Percentiles rank a stretch among this genome's conserved stretches.
Evolutionary conservation across 2,329 filamentous ascomycete species (phyloP).

Genomic region (Ophiostoma sp.): DNA sequence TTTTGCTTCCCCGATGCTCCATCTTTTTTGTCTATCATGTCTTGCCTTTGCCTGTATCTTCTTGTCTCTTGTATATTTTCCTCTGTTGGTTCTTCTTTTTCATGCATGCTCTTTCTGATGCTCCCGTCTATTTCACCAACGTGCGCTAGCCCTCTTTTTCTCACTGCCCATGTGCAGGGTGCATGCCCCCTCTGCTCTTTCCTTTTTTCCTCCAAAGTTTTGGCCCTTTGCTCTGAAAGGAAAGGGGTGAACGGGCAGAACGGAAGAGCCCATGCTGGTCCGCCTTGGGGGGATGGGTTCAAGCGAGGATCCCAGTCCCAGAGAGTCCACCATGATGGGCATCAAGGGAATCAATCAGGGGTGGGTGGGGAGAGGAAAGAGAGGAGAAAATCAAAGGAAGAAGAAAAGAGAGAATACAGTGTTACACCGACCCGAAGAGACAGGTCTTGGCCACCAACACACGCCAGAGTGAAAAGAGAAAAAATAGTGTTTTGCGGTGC

Average conservation of each 20-base stretch:
- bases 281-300: conserved; percentile 8
- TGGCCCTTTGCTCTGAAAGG: conserved; percentile 11
- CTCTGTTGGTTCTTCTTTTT: neutral
- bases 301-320: conserved; percentile 15
- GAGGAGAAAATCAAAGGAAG: neutral
- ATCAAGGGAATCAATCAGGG: conserved; percentile 18
- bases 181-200: neutral
- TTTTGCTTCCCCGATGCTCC: neutral
- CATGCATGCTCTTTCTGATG: neutral
- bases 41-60: neutral
- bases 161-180: conserved; percentile 1
- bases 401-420: neutral
- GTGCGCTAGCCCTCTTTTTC: conserved; percentile 5
- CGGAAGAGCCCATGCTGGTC: conserved; percentile 15
- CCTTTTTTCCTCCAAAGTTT: neutral
- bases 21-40: neutral
- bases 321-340: conserved; percentile 12
- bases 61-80: neutral
- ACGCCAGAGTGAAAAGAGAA: neutral
- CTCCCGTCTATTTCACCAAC: neutral
- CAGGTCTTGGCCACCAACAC: neutral
- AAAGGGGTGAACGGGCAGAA: conserved; percentile 17
- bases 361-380: neutral
- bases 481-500: neutral
- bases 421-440: conserved; percentile 10